Base-by-base conservation (phyloP, 2,329 filamentous ascomycete genomes). In the Zymoseptoria tritici region DNA sequence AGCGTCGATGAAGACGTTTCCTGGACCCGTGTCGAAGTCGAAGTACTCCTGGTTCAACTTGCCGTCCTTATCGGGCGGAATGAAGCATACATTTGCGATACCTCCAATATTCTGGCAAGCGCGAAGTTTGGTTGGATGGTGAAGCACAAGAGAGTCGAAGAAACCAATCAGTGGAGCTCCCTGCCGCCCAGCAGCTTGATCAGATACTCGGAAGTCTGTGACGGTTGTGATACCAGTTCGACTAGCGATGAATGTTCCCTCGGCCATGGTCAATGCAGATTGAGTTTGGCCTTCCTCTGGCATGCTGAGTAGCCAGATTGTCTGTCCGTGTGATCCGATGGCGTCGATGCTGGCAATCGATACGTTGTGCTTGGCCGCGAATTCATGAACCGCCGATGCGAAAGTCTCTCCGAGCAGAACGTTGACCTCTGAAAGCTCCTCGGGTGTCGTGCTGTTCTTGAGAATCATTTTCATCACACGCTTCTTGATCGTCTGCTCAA, bases 81-180 rank as follows among this genome's bases (percentile, higher is more conserved):
- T 81, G 71, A 85, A 84, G 72, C 80, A 85, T 22, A 86, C 80
- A 64, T 83, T 85, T 29, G 80, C 81, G 50, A 86, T 83, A 31
- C 83, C 82, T 55, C 82, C 82, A 57, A 86, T 85, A 66, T 85
- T 85, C 67, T 85, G 81, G 68, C 82, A 85, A 2, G 80, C 81
- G 24, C 83, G 79, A 7, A 83, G 73, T 70, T 83, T 84, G 3
- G 72, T 80, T 0, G 82, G 79, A 64, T 85, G 81, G 63, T 82
- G 80, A 19, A 86, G 74, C 9, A 85, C 66, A 3, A 84, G 72
- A 0, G 78, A 77, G 63, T 85, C 81, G 65, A 85, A 82, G 64
- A 85, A 83, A 20, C 78, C 81, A 59, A 83, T 80, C 16, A 85
- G 74, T 0, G 83, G 81, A 1, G 81, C 80, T 3, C 80, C 81